Conservation (phyloP, 345 rosid species). For the Linum trigynum region DNA sequence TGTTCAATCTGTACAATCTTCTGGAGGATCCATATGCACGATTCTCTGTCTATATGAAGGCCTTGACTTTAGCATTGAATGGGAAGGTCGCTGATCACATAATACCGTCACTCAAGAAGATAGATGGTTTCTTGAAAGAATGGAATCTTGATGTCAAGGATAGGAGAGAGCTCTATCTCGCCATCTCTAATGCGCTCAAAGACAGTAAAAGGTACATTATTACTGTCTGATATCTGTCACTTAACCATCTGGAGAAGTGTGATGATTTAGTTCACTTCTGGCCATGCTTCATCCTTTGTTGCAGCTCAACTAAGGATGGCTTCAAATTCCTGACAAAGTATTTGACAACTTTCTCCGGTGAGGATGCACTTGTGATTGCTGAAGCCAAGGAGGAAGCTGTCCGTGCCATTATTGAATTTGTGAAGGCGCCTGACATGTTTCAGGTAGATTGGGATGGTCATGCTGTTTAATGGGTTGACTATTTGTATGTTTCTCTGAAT, state of each 20-base stretch:
- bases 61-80: conserved; percentile 49
- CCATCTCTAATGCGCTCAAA: conserved; percentile 53
- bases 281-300: conserved; percentile 5
- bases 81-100: conserved; percentile 75
- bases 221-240: neutral
- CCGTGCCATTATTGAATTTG: conserved; percentile 63
- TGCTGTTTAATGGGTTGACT: neutral
- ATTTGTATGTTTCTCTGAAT: neutral
- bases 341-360: conserved; percentile 73
- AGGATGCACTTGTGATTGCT: conserved; percentile 37
- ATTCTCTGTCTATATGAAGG: conserved; percentile 75
- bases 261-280: conserved; percentile 1
- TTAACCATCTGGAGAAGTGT: neutral
- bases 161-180: conserved; percentile 72
- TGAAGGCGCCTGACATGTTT: conserved; percentile 75
- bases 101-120: conserved; percentile 63
- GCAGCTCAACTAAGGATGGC: conserved; percentile 65
- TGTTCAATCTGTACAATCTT: conserved; percentile 89
- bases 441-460: conserved; percentile 41
- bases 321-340: conserved; percentile 71
- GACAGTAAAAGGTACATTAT: conserved; percentile 64
- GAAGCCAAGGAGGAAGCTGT: conserved; percentile 95
- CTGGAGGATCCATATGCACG: conserved; percentile 56
- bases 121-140: conserved; percentile 84
- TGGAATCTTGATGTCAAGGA: conserved; percentile 79